Evolutionary conservation across 495 filamentous ascomycete genomes (phyloP).

Genomic region (Aspergillus incahuasiensis): DNA sequence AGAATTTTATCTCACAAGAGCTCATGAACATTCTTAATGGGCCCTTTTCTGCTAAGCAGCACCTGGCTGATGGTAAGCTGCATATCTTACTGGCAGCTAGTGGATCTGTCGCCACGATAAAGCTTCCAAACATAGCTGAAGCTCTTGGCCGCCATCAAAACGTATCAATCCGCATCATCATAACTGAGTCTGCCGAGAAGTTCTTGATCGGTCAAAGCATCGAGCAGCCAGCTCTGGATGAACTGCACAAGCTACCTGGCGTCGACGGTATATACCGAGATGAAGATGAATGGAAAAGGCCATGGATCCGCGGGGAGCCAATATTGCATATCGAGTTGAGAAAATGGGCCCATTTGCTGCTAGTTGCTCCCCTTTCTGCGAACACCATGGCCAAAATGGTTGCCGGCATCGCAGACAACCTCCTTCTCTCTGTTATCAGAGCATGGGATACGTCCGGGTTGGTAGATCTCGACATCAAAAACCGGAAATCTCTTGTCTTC

Average conservation of each 20-base stretch:
- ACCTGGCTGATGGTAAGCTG: conserved; percentile 55
- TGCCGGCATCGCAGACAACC: conserved; percentile 60
- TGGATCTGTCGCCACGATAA: conserved; percentile 84
- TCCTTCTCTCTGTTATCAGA: conserved; percentile 68
- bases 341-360: conserved; percentile 73
- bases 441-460: conserved; percentile 78
- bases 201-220: conserved; percentile 66
- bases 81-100: conserved; percentile 78
- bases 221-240: conserved; percentile 61
- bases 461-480: conserved; percentile 41
- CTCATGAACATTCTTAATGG: neutral
- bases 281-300: conserved; percentile 71
- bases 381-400: conserved; percentile 79
- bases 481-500: conserved; percentile 27
- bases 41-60: conserved; percentile 26
- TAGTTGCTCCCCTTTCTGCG: conserved; percentile 74
- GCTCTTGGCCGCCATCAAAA: conserved; percentile 48
- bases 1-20: neutral
- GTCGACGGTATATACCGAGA: conserved; percentile 74
- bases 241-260: conserved; percentile 45
- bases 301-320: conserved; percentile 55
- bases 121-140: conserved; percentile 67
- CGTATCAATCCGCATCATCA: conserved; percentile 72
- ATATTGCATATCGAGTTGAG: conserved; percentile 86
- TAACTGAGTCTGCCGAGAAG: conserved; percentile 63